Evolutionary conservation across 129 eudicot species (phyloP), one percentile per base, ranked within the genome.

Genomic region (Artemisia argyi): DNA sequence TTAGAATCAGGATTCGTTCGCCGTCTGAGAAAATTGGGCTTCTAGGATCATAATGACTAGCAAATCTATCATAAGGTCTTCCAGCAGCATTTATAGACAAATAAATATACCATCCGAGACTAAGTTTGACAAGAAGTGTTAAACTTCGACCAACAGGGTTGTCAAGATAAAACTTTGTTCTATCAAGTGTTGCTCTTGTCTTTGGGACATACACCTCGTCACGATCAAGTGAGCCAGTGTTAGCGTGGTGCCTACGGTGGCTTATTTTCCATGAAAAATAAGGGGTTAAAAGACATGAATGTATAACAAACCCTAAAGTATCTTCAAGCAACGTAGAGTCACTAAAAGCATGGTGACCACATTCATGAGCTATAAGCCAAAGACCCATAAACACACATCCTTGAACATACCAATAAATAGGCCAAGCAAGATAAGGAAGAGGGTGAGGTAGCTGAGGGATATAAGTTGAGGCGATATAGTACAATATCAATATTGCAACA

Each of bases 331-430:
- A 83, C 54, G 69, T 76, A 26, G 76, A 28, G 59, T 83, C 88
- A 30, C 84, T 80, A 14, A 83, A 83, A 30, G 88, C 88, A 49
- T 83, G 88, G 61, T 32, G 42, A 32, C 89, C 89, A 3, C 89
- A 84, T 69, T 84, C 89, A 46, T 84, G 89, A 53, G 83, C 89
- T 5, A 84, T 71, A 30, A 84, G 77, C 89, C 89, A 85, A 14
- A 81, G 69, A 2, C 84, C 89, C 65, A 83, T 78, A 15, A 85
- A 76, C 22, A 81, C 76, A 35, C 85, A 85, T 22, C 89, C 89
- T 75, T 81, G 77, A 61, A 76, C 30, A 60, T 67, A 48, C 78
- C 83, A 69, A 47, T 85, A 85, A 48, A 81, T 11, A 3, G 86
- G 84, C 89, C 89, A 85, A n/a, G 86, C 89, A 3, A 85, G 47